A percentile compares a stretch with the other conserved stretches of the same genome.
phyloP scores from a whole-genome alignment of 1,139 yeast genomes.

The Arxiozyma heterogenica region DNA sequence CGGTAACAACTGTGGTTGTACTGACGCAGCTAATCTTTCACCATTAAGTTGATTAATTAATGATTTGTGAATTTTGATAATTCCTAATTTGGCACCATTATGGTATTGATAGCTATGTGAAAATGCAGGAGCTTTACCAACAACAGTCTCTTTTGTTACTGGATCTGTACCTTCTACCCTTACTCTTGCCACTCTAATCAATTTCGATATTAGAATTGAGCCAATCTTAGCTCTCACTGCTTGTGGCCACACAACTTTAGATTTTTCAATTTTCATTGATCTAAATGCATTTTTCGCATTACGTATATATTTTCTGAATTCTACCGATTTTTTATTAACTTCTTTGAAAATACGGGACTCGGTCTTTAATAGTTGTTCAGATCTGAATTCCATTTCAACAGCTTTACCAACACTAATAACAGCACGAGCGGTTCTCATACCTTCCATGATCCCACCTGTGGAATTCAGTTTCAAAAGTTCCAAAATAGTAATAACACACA shows the following conservation, averaged over 20 bases:
- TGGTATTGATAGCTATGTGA: slow-evolving; percentile 78
- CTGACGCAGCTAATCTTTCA: slow-evolving; percentile 53
- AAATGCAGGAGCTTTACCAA: slow-evolving; percentile 82
- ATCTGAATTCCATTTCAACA: slow-evolving; percentile 72
- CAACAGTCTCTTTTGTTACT: slow-evolving; percentile 52
- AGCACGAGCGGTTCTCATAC: slow-evolving; percentile 79
- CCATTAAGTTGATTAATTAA: slow-evolving; percentile 60
- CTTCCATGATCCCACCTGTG: slow-evolving; percentile 71
- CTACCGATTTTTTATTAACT: slow-evolving; percentile 29
- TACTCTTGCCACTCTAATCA: slow-evolving; percentile 76
- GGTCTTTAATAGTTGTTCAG: slow-evolving; percentile 50
- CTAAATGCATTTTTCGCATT: slow-evolving; percentile 31
- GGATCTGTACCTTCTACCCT: slow-evolving; percentile 75
- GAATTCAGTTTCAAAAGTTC: slow-evolving; percentile 69
- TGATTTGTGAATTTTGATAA: slow-evolving; percentile 64
- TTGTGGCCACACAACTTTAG: slow-evolving; percentile 50
- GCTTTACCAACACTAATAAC: slow-evolving; percentile 77
- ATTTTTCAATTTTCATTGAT: slow-evolving; percentile 31
- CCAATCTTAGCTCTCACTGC: slow-evolving; percentile 73
- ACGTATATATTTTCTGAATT: slow-evolving; percentile 30
- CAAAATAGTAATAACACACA: slow-evolving; percentile 75
- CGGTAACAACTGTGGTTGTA: slow-evolving; percentile 85
- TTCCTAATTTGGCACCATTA: slow-evolving; percentile 73
- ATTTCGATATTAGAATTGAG: slow-evolving; percentile 61
- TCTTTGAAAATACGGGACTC: slow-evolving; percentile 45